Conservation (phyloP, 73 alveolate genomes). For the Paramecium tetraurelia region DNA sequence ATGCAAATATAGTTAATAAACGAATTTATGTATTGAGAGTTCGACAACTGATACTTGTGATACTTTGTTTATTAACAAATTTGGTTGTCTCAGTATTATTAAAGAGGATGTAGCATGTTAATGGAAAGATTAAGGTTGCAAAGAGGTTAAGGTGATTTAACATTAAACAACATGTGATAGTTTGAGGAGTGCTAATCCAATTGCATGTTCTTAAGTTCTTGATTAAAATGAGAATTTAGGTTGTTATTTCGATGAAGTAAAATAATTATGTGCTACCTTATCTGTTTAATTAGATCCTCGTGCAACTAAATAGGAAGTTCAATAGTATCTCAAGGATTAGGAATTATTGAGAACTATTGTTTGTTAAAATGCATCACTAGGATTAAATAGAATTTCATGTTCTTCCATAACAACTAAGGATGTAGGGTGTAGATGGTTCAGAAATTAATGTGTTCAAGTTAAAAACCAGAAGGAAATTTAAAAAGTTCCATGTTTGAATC, state of each 20-base stretch:
- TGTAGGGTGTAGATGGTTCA: not conserved
- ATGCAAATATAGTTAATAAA: not conserved
- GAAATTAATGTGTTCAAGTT: not conserved
- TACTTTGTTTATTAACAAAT: not conserved
- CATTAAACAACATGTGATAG: not conserved
- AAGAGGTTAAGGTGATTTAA: not conserved
- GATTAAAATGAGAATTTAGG: not conserved
- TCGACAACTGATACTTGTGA: not conserved
- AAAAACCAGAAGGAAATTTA: not conserved
- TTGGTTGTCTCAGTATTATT: not conserved
- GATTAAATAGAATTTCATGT: not conserved
- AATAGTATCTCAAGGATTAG: not conserved
- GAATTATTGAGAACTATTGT: not conserved
- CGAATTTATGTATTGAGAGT: not conserved
- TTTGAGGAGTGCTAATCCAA: conserved; percentile 12
- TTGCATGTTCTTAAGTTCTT: conserved; percentile 4
- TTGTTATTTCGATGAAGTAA: not conserved
- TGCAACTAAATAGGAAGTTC: not conserved
- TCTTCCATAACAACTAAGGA: not conserved
- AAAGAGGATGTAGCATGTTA: not conserved
- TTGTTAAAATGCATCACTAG: not conserved
- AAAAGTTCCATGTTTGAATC: not conserved
- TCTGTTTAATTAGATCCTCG: not conserved
- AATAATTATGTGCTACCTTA: not conserved
- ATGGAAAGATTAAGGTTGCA: not conserved